phyloP scores from a whole-genome alignment of 2,329 filamentous ascomycete species.

The Gaeumannomyces sp. region DNA sequence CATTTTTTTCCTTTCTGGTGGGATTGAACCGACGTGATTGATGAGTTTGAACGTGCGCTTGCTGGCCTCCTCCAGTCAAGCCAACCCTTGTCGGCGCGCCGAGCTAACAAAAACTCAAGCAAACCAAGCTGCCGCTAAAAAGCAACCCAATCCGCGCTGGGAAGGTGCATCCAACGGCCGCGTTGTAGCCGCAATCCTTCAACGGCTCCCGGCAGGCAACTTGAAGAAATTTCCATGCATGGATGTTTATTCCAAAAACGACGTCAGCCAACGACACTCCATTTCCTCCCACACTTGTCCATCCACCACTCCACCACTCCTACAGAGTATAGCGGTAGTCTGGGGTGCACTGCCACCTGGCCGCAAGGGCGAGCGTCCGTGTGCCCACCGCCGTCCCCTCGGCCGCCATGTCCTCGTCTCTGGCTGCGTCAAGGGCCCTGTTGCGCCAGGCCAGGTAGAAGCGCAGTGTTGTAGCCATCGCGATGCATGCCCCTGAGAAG shows the following conservation, averaged over 20 bases:
- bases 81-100: too few relatives aligned
- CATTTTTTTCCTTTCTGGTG: neutral
- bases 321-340: slow-evolving; percentile 15
- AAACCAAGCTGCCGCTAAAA: neutral
- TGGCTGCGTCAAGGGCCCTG: slow-evolving; percentile 11
- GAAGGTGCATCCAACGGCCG: too few relatives aligned
- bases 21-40: too few relatives aligned
- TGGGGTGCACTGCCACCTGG: slow-evolving; percentile 15
- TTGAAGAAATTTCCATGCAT: neutral
- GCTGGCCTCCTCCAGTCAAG: too few relatives aligned
- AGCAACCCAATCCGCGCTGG: neutral
- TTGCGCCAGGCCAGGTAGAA: slow-evolving; percentile 16
- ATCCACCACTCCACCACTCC: neutral
- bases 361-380: slow-evolving; percentile 5
- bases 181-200: too few relatives aligned
- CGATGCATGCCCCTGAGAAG: slow-evolving; percentile 14
- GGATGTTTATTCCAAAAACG: neutral
- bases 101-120: too few relatives aligned
- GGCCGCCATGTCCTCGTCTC: slow-evolving; percentile 10
- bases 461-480: slow-evolving; percentile 13
- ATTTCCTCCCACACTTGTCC: neutral
- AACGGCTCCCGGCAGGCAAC: neutral
- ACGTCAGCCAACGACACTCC: neutral
- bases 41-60: too few relatives aligned
- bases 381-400: slow-evolving; percentile 11